phyloP scores from a whole-genome alignment of 768 basidiomycete genomes.

The Clathrus columnatus region DNA sequence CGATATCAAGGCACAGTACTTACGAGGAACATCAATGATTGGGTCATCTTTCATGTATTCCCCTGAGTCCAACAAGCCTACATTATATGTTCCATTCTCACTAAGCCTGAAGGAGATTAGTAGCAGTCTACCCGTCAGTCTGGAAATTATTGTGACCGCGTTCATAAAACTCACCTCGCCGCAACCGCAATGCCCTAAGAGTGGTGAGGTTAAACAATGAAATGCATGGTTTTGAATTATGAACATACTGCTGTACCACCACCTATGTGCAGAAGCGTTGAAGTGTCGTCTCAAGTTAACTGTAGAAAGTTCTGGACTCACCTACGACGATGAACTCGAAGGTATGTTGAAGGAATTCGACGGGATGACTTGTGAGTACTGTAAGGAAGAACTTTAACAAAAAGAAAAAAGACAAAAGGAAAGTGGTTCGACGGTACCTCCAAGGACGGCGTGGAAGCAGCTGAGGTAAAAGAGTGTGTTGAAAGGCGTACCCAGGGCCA shows the following conservation, averaged over 20 bases:
- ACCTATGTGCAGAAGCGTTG: not conserved
- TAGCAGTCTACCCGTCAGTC: not conserved
- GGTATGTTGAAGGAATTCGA: not conserved
- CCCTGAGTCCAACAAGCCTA: constrained; percentile 20
- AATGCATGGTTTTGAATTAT: not conserved
- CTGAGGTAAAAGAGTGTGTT: not conserved
- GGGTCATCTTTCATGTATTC: constrained; percentile 13
- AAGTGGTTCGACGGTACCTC: not conserved
- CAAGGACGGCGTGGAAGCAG: not conserved
- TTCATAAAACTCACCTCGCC: not conserved
- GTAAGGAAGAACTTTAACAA: not conserved
- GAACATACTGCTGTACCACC: not conserved
- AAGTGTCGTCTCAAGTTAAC: not conserved
- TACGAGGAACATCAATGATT: constrained; percentile 15
- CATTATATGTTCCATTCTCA: constrained; percentile 9
- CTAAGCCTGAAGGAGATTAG: constrained; percentile 1
- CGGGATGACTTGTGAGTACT: not conserved
- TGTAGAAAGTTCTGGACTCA: not conserved
- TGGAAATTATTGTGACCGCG: not conserved
- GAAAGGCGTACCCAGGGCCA: not conserved
- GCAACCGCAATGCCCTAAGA: constrained; percentile 4
- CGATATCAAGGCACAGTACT: constrained; percentile 3
- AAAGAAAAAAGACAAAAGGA: not conserved
- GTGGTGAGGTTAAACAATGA: not conserved
- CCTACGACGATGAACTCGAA: not conserved